These are phyloP conservation scores for Kuraishia piskuri DNA, from an alignment of 805 yeast species.

Conservation along the genomic window DNA sequence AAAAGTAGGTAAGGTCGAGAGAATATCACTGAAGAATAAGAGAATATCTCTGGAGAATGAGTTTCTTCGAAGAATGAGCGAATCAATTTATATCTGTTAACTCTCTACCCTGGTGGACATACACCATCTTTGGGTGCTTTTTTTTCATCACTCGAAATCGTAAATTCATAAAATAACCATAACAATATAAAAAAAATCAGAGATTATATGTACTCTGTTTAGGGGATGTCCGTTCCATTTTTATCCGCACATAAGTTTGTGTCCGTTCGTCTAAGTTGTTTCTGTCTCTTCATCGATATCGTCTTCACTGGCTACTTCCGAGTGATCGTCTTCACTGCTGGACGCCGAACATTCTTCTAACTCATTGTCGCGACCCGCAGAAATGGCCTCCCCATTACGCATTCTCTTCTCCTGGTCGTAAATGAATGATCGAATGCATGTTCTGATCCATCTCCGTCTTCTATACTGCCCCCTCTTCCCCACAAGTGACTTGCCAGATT, in stretches of 20 bases:
- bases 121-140: too few species aligned
- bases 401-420: conserved; percentile 4
- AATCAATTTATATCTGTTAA: too few species aligned
- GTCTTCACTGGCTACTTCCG: neutral
- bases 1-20: too few species aligned
- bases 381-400: neutral
- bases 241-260: neutral
- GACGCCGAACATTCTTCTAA: neutral
- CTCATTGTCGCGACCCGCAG: neutral
- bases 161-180: neutral
- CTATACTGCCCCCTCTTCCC: conserved; percentile 36
- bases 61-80: too few species aligned
- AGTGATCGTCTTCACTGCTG: neutral
- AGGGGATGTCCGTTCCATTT: neutral
- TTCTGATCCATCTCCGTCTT: conserved; percentile 62
- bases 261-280: neutral
- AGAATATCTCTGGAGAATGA: too few species aligned
- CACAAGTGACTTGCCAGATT: neutral
- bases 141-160: neutral
- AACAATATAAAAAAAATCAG: too few species aligned
- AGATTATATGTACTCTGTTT: neutral
- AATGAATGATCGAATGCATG: conserved; percentile 20
- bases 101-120: too few species aligned
- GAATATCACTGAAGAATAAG: too few species aligned
- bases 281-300: neutral